These are phyloP conservation scores for Aegilops longissima DNA, from an alignment of 176 grass and related monocot genomes.

Conservation along the genomic window DNA sequence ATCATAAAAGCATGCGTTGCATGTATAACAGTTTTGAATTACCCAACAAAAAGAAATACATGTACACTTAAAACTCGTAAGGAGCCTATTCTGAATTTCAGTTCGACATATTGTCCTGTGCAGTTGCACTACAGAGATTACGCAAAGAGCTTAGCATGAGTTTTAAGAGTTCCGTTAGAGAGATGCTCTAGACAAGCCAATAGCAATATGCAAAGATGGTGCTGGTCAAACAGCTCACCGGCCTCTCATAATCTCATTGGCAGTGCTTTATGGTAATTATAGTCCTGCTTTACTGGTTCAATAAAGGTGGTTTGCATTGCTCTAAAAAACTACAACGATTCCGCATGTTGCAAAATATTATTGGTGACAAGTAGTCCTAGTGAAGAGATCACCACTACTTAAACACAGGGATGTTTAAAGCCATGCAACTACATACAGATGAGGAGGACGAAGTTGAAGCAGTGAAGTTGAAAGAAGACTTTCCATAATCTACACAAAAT, in stretches of 20 bases:
- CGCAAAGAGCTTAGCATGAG: not conserved
- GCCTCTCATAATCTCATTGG: not conserved
- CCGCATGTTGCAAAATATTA: not conserved
- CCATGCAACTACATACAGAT: not conserved
- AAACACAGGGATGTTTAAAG: not conserved
- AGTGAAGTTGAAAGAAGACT: not conserved
- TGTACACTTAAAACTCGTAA: not conserved
- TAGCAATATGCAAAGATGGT: slow-evolving; percentile 21
- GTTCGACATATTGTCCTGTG: not conserved
- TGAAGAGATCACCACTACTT: not conserved
- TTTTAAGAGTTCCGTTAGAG: not conserved
- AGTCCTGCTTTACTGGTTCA: not conserved
- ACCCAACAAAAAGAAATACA: not conserved
- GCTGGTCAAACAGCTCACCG: not conserved
- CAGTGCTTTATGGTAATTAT: not conserved
- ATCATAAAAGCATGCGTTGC: not conserved
- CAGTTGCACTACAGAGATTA: slow-evolving; percentile 5
- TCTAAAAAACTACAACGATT: not conserved
- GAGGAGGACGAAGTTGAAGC: not conserved
- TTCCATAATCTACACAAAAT: not conserved
- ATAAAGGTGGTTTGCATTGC: not conserved
- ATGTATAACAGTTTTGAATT: not conserved
- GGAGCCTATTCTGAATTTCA: not conserved
- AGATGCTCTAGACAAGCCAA: slow-evolving; percentile 15
- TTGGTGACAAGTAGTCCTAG: not conserved